Evolutionary conservation across 371 early-diverging fungal genomes (phyloP), one percentile per base, ranked within the genome.

Genomic region (Smittium culicis): DNA sequence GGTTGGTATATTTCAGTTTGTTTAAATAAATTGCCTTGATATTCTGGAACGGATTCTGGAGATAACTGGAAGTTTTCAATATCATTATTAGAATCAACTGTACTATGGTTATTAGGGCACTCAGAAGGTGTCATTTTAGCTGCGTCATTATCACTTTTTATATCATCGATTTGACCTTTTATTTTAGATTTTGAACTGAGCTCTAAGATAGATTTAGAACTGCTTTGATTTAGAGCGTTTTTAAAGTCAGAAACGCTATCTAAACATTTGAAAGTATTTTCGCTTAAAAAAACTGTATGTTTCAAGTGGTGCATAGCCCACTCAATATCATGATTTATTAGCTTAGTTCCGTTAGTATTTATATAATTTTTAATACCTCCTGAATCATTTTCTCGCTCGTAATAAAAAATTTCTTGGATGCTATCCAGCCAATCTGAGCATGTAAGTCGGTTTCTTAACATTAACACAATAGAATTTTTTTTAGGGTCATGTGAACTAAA

Each of bases 321-420:
- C 60, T 80, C 81, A 25, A 78, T 70, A 64, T 82, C 80, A 66
- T 81, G 81, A 72, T 83, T 83, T 34, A 83, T 72, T 1, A 73
- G 71, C 24, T 74, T 70, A 35, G 75, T 71, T 11, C 73, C 71
- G 54, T 74, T 74, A 65, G 74, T 75, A n/a, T n/a, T n/a, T n/a
- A n/a, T n/a, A n/a, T n/a, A n/a, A 29, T 66, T 73, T 1, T 25
- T 45, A 25, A 68, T 72, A 45, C 65, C 57, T n/a, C 71, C 75
- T 34, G 73, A 68, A 16, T 73, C 69, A 45, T 74, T 64, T 27
- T 67, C 73, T 3, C 69, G 67, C 3, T 74, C 61, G 67, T 79
- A 74, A 67, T 79, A 78, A 17, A 74, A 71, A n/a, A 78, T 66
- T 61, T 77, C 74, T 0, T 73, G 76, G 29, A 81, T 68, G 29